Evolutionary conservation across 257 asterid species (phyloP).

Genomic region (Eustoma russellianum): DNA sequence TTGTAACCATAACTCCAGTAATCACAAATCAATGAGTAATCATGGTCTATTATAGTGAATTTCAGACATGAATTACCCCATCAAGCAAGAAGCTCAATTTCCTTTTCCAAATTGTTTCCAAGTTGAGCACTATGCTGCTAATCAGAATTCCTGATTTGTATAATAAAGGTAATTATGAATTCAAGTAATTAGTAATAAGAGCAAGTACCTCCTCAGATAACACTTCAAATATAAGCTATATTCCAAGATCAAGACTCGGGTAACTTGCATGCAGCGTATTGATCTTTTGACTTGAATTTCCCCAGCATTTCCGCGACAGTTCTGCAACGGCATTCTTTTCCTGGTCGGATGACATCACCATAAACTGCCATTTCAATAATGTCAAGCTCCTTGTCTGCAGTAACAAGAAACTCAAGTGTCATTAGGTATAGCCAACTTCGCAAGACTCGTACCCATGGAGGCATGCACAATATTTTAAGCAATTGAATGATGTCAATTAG

Average conservation of each 20-base stretch:
- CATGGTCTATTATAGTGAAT: no score
- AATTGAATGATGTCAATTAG: background rate
- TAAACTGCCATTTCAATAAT: conserved; percentile 87
- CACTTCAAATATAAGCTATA: no score
- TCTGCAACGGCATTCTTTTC: conserved; percentile 83
- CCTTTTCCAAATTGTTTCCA: no score
- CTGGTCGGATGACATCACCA: conserved; percentile 90
- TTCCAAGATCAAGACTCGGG: conserved; percentile 18
- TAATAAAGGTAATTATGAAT: no score
- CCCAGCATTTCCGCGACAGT: conserved; percentile 91
- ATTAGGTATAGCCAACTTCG: background rate
- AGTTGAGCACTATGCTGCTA: no score
- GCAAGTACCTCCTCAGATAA: no score
- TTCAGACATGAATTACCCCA: no score
- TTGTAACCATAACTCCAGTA: no score
- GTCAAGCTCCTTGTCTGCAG: conserved; percentile 78
- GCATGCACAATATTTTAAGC: background rate
- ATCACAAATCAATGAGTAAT: no score
- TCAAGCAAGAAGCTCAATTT: no score
- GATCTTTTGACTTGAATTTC: conserved; percentile 56
- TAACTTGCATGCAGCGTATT: conserved; percentile 54
- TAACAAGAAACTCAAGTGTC: background rate
- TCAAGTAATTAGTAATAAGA: no score
- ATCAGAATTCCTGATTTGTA: no score
- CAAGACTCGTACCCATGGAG: background rate